These are phyloP conservation scores for Triangularia setosa DNA, from an alignment of 2,329 filamentous ascomycete species.

Conservation along the genomic window DNA sequence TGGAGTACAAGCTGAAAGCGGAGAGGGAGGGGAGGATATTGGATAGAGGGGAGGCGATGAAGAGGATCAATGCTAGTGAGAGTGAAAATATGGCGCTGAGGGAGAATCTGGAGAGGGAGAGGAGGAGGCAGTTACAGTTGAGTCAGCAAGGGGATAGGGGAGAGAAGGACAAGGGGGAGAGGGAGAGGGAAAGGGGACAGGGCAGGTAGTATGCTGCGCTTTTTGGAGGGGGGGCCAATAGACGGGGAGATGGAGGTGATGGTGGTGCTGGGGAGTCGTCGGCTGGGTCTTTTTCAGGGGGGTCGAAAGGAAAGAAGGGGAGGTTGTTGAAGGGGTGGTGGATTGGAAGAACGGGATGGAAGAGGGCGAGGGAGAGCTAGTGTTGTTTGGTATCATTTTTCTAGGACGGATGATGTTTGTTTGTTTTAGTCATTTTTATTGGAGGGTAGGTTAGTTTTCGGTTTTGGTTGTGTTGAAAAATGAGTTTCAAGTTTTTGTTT, in stretches of 20 bases:
- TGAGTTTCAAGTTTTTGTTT: too few relatives aligned
- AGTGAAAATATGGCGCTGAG: conserved; percentile 24
- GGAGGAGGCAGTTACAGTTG: conserved; percentile 15
- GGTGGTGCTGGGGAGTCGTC: background rate
- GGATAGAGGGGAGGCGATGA: conserved; percentile 78
- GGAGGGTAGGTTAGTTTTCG: too few relatives aligned
- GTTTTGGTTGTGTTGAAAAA: too few relatives aligned
- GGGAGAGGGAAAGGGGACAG: background rate
- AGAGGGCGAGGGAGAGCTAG: background rate
- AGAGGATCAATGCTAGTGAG: conserved; percentile 44
- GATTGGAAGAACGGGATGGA: background rate
- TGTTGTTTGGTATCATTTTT: background rate
- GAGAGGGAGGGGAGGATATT: conserved; percentile 83
- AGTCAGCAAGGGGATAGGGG: background rate
- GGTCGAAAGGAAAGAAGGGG: background rate
- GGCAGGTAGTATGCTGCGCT: background rate
- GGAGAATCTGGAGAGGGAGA: conserved; percentile 26
- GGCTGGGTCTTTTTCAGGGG: background rate
- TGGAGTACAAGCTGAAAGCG: conserved; percentile 83
- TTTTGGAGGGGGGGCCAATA: background rate
- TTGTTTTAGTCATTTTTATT: background rate
- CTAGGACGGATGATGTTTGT: background rate
- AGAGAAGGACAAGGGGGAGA: background rate
- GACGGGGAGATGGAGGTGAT: background rate
- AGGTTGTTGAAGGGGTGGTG: background rate